These are phyloP conservation scores for Pulveroboletus sp. DNA, from an alignment of 768 basidiomycete species.

Conservation along the genomic window DNA sequence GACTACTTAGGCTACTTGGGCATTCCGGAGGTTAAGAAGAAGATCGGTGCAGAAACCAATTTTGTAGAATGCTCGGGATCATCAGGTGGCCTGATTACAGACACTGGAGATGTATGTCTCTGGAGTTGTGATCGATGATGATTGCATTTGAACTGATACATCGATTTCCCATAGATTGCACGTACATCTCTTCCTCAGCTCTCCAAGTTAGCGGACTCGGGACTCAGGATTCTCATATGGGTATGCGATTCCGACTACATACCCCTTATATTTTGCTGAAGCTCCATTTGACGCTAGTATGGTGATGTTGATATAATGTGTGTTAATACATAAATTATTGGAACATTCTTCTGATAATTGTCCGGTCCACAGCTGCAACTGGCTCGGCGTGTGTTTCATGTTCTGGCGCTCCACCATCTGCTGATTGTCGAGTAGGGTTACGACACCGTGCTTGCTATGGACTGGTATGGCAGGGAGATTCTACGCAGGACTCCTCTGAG, in stretches of 20 bases:
- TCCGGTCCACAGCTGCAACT: conserved; percentile 13
- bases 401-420: background rate
- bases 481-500: conserved; percentile 40
- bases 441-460: conserved; percentile 41
- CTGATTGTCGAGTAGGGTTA: conserved; percentile 23
- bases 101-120: conserved; percentile 56
- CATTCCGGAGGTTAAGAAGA: conserved; percentile 31
- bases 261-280: background rate
- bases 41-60: conserved; percentile 50
- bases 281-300: conserved; percentile 12
- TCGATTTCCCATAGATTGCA: conserved; percentile 25
- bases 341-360: conserved; percentile 8
- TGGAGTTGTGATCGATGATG: background rate
- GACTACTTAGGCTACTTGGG: conserved; percentile 50
- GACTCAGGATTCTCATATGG: conserved; percentile 40
- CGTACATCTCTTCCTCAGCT: conserved; percentile 38
- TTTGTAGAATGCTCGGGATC: conserved; percentile 51
- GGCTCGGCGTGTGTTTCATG: conserved; percentile 33
- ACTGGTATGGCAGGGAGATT: conserved; percentile 43
- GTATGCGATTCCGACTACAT: conserved; percentile 17
- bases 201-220: conserved; percentile 33
- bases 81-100: conserved; percentile 40
- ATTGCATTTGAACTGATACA: background rate
- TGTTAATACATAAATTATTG: background rate
- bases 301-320: conserved; percentile 29